phyloP scores from a whole-genome alignment of 108 stramenopile genomes.

The Schizochytrium sp. region DNA sequence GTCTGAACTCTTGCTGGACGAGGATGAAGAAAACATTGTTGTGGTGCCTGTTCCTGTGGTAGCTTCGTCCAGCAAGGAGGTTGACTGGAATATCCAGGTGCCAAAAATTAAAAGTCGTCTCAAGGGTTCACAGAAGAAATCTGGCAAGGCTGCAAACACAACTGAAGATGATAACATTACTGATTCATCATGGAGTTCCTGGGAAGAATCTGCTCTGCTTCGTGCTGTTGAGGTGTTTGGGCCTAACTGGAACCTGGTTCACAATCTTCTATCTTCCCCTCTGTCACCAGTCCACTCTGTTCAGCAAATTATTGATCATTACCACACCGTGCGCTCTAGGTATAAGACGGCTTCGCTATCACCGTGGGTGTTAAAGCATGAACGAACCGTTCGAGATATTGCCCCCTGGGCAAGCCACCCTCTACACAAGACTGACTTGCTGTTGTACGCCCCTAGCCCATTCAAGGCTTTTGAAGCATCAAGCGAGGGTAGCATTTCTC shows the following conservation, averaged over 20 bases:
- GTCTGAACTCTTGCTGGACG: background rate
- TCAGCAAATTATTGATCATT: slow-evolving; percentile 21
- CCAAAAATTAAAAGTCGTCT: slow-evolving; percentile 21
- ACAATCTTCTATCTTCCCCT: background rate
- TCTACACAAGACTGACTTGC: slow-evolving; percentile 16
- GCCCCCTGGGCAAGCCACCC: slow-evolving; percentile 39
- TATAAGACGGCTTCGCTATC: slow-evolving; percentile 5
- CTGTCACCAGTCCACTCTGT: background rate
- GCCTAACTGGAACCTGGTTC: slow-evolving; percentile 40
- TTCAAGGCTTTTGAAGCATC: background rate
- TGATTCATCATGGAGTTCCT: background rate
- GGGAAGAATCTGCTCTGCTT: slow-evolving; percentile 36
- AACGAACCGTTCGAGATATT: background rate
- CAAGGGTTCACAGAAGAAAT: slow-evolving; percentile 9
- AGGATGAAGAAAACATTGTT: background rate
- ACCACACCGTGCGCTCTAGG: slow-evolving; percentile 34
- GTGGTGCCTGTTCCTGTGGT: background rate
- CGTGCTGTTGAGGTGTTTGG: slow-evolving; percentile 57
- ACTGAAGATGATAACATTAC: background rate
- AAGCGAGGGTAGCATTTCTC: background rate
- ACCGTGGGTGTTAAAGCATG: slow-evolving; percentile 40
- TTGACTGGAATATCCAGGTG: slow-evolving; percentile 42
- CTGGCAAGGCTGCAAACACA: background rate
- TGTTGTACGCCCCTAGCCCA: background rate
- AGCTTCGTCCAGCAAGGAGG: slow-evolving; percentile 7